Percentiles rank a stretch among this genome's conserved stretches.
These are phyloP conservation scores for Blastomyces silverae DNA, from an alignment of 2,329 filamentous ascomycete genomes.

Conservation along the genomic window DNA sequence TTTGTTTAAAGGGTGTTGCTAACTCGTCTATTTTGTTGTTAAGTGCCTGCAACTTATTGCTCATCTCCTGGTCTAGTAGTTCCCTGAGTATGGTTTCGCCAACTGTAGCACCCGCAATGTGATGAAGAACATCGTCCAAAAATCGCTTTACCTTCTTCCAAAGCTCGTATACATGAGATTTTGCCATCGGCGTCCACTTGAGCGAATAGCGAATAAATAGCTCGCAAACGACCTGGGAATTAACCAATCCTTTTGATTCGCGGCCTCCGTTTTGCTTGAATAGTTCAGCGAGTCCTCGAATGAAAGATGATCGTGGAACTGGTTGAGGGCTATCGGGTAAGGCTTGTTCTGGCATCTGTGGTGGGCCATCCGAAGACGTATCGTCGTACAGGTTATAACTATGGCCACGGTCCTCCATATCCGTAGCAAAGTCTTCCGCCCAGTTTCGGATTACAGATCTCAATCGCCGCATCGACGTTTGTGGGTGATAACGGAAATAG, in stretches of 20 bases:
- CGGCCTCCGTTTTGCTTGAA: slow-evolving; percentile 21
- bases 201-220: slow-evolving; percentile 38
- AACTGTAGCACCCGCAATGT: slow-evolving; percentile 19
- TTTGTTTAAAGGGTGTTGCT: slow-evolving; percentile 21
- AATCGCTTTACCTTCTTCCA: slow-evolving; percentile 23
- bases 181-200: slow-evolving; percentile 32
- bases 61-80: slow-evolving; percentile 21
- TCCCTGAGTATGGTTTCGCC: slow-evolving; percentile 23
- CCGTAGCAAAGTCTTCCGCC: slow-evolving; percentile 23
- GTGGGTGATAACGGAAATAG: slow-evolving; percentile 22
- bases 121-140: slow-evolving; percentile 22
- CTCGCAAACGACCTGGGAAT: slow-evolving; percentile 36
- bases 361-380: background rate
- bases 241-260: slow-evolving; percentile 38
- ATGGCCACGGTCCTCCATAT: slow-evolving; percentile 24
- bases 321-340: slow-evolving; percentile 20
- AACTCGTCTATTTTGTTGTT: slow-evolving; percentile 24
- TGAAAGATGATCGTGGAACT: slow-evolving; percentile 19
- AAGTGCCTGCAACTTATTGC: slow-evolving; percentile 20
- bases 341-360: slow-evolving; percentile 14
- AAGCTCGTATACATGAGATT: slow-evolving; percentile 20
- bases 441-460: slow-evolving; percentile 23
- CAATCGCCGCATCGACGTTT: slow-evolving; percentile 21
- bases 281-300: slow-evolving; percentile 17
- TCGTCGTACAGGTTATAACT: slow-evolving; percentile 23